Base-by-base conservation (phyloP, 2,329 filamentous ascomycete species). In the Cryphonectria radicalis region DNA sequence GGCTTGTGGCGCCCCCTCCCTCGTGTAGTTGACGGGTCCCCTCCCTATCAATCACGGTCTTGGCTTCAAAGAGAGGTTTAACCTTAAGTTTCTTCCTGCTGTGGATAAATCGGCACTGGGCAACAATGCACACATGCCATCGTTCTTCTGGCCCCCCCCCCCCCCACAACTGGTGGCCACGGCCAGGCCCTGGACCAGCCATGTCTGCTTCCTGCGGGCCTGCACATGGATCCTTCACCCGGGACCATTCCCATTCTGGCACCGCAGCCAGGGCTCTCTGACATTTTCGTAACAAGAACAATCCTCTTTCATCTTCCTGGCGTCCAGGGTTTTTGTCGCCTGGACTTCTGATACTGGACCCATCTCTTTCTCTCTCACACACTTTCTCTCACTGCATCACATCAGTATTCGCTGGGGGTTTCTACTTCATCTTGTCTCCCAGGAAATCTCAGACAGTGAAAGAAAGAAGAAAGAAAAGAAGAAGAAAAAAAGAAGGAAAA, bases 271-370 rank as follows among this genome's bases (percentile, higher is more conserved):
- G 68, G 71, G 64, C 70, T 67, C 68, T 70, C 70, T 66, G 70
- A 72, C 71, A 70, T 68, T 42, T 70, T 68, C 66, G 68, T 70
- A 65, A 72, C 71, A 70, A 70, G 46, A 63, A 59, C 55, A 59
- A 59, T 59, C 55, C 55, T 59, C 55, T 59, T 35, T 59, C 55
- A 59, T 59, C 55, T 59, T 59, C 55, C 55, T 35, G 55, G 28
- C 55, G 55, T 59, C 55, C 55, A 32, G 55, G 42, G 50, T 40
- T 40, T 66, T 64, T 43, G 43, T 63, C 42, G 50, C 43, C 28
- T 63, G 22, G 32, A 32, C 32, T 32, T 32, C 60, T 69, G 67
- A 64, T 42, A 64, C 67, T 57, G 17, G 60, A 17, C 46, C 67
- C 67, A 64, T 69, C 35, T 64, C 37, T 4, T 32, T 32, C 32